Conservation (phyloP, 805 yeast genomes). For the Saturnispora serradocipensis region DNA sequence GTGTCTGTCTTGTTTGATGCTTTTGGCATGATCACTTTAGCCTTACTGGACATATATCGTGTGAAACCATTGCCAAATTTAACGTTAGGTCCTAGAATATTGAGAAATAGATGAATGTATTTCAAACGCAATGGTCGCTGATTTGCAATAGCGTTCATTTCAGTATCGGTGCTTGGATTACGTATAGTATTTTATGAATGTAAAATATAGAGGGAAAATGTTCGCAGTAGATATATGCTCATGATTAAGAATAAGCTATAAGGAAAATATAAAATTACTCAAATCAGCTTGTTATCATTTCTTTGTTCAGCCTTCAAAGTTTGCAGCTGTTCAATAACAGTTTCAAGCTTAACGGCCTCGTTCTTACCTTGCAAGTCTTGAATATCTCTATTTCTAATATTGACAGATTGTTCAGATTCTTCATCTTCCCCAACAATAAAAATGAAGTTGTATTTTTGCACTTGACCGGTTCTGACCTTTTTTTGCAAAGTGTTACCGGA, state of each 20-base stretch:
- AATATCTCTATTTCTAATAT: slow-evolving; percentile 94
- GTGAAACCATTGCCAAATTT: neutral
- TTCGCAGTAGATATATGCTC: slow-evolving; percentile 1
- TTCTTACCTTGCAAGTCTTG: slow-evolving; percentile 88
- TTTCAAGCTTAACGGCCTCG: slow-evolving; percentile 65
- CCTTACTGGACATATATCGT: neutral
- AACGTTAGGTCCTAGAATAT: neutral
- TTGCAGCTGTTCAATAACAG: slow-evolving; percentile 60
- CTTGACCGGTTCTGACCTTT: slow-evolving; percentile 96
- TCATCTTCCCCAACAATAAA: slow-evolving; percentile 97
- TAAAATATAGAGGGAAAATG: neutral
- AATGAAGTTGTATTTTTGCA: slow-evolving; percentile 89
- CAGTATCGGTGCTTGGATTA: neutral
- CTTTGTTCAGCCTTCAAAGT: slow-evolving; percentile 67
- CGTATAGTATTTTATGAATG: neutral
- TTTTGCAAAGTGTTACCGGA: slow-evolving; percentile 95
- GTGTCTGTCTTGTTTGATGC: neutral
- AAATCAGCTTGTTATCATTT: slow-evolving; percentile 46
- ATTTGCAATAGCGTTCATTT: neutral
- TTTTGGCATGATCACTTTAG: neutral
- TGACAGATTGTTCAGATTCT: slow-evolving; percentile 67
- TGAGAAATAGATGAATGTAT: neutral
- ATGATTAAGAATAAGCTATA: neutral
- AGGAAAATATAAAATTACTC: neutral
- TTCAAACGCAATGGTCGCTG: neutral